Base-by-base conservation (phyloP, 2,329 filamentous ascomycete species). In the Fusarium sp. region DNA sequence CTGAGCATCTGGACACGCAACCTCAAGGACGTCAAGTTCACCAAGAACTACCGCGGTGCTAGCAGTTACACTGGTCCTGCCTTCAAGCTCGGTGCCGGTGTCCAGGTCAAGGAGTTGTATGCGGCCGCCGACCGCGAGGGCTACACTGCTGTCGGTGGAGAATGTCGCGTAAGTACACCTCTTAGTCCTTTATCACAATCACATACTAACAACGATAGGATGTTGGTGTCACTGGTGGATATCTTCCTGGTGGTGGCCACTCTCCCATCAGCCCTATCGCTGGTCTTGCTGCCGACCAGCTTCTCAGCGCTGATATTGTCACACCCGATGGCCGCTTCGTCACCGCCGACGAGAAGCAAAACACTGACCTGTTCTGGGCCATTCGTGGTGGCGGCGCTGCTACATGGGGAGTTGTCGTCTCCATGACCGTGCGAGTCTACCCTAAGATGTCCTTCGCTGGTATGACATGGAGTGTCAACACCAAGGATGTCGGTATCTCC, bases 281-380 rank as follows among this genome's bases (percentile, higher is more conserved):
- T 50, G 88, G 88, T 11, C 77, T 91, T 2, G 85, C 76, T 15
- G 86, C 86, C 0, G 88, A 91, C 67, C 83, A 90, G 55, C 80
- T 83, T 1, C 77, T 90, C 2, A 79, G 83, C 52, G 84, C 78
- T 59, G 81, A 87, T 53, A 83, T 88, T 0, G 80, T 90, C 17
- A 84, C 82, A 4, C 83, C 81, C 0, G 72, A 74, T 17, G 86
- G 87, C 1, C 60, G 78, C 15, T 72, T 83, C 28, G 64, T 88
- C 3, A 82, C 74, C 7, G 86, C 85, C 1, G 39, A 62, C 0
- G 51, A 69, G 52, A 62, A 76, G 3, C 62, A 81, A 11, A 83
- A 88, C 58, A 56, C 77, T 0, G 87, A 89, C 51, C 78, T 90
- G 4, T 89, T 86, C 77, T 90, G 86, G 86, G 88, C 87, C 9